Percentiles rank a stretch among this genome's conserved stretches.
phyloP scores from a whole-genome alignment of 1,284 basidiomycete genomes.

The Moesziomyces antarcticus region DNA sequence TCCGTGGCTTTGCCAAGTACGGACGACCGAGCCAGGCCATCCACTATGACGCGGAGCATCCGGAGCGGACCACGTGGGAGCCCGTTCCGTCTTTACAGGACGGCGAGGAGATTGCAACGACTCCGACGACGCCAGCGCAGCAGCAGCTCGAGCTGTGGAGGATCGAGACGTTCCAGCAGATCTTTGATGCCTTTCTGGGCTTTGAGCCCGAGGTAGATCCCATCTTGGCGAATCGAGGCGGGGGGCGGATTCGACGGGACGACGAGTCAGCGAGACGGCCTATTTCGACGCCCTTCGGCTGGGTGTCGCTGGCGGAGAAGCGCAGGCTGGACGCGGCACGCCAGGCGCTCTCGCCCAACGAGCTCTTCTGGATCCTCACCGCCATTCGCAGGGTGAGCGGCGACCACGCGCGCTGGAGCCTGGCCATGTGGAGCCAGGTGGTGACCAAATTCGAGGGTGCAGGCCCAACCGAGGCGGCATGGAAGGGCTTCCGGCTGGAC shows the following conservation, averaged over 20 bases:
- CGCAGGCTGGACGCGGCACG: slow-evolving; percentile 16
- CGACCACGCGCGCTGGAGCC: slow-evolving; percentile 36
- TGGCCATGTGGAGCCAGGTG: slow-evolving; percentile 41
- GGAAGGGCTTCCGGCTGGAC: slow-evolving; percentile 23
- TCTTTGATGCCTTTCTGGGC: slow-evolving; percentile 36
- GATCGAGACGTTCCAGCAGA: slow-evolving; percentile 36
- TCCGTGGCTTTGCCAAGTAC: slow-evolving; percentile 31
- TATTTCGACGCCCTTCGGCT: slow-evolving; percentile 19
- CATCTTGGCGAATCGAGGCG: neutral
- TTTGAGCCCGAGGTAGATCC: slow-evolving; percentile 17
- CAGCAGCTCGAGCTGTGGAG: slow-evolving; percentile 31
- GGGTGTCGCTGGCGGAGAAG: slow-evolving; percentile 23
- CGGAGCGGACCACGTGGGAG: slow-evolving; percentile 26
- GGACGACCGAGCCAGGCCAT: slow-evolving; percentile 13
- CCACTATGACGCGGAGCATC: slow-evolving; percentile 9
- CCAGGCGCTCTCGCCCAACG: slow-evolving; percentile 28
- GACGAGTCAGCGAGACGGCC: neutral
- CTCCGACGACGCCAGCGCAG: neutral
- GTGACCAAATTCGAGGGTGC: slow-evolving; percentile 25
- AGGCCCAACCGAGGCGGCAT: neutral
- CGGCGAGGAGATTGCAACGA: neutral
- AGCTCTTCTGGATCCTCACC: slow-evolving; percentile 46
- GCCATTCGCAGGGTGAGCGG: slow-evolving; percentile 38
- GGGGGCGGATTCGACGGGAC: neutral
- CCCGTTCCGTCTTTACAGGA: neutral